Base-by-base conservation (phyloP, 441 rosid genomes). In the Populus hybrid region DNA sequence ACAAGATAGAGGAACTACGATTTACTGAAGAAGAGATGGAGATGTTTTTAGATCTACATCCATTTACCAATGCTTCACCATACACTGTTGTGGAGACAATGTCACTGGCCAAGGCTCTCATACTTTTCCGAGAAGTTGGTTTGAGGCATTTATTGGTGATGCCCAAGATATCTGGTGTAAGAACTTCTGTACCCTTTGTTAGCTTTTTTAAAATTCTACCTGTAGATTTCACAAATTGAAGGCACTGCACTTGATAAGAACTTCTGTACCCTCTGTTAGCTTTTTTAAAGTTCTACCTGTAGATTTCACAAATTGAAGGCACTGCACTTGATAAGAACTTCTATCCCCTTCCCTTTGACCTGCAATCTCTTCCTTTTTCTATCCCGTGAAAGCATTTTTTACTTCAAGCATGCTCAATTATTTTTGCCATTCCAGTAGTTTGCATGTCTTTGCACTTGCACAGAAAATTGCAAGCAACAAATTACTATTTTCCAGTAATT, bases 71-170 rank as follows among this genome's bases (percentile, higher is more conserved):
- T 79, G 85, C 97, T 75, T 94, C 97, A 0, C 98, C 98, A 38
- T 91, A 90, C 59, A 93, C 94, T 28, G 98, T 94, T 64, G 92
- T 93, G 80, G 98, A 94, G 85, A 86, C 95, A 0, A 93, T 93
- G 97, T 94, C 97, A 28, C 89, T 94, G 4, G 93, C 97, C 9
- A 93, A 94, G 85, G 97, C 97, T 64, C 89, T 87, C 59, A 23
- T 82, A 34, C 97, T 94, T 79, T 91, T 94, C 82, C 91, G 94
- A 46, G 84, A 89, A 80, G 90, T 91, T 83, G 97, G 97, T 63
- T 79, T 92, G 82, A 86, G 98, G 85, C 98, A 94, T 86, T 84
- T 92, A 69, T 83, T 94, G 21, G 93, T 94, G 84, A 87, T 90
- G 75, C 94, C 97, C 12, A 94, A 88, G 88, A 81, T 81, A 79